Percentiles rank a stretch among this genome's conserved stretches.
Conservation (phyloP, 2,329 filamentous ascomycete species). For the Nannizziopsis barbatae region DNA sequence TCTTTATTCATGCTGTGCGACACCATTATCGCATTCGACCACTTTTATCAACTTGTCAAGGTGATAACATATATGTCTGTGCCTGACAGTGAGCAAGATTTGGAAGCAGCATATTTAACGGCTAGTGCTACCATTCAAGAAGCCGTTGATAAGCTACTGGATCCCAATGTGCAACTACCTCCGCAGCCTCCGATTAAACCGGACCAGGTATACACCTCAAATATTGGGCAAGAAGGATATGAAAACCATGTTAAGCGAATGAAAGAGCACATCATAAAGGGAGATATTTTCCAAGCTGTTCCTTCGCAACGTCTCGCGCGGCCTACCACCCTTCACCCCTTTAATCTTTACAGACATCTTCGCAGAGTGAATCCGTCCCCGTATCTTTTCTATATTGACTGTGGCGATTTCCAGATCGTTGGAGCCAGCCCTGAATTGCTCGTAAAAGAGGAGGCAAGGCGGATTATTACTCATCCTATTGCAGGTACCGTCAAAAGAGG, state of each 20-base stretch:
- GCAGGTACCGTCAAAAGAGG: conserved; percentile 90
- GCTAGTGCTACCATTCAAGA: conserved; percentile 54
- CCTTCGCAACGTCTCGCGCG: conserved; percentile 87
- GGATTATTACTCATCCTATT: conserved; percentile 93
- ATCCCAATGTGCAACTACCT: conserved; percentile 65
- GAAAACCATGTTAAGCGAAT: conserved; percentile 75
- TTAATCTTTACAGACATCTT: conserved; percentile 94
- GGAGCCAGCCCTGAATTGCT: conserved; percentile 90
- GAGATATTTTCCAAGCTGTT: conserved; percentile 96
- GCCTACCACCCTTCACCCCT: conserved; percentile 82
- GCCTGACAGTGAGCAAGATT: conserved; percentile 44
- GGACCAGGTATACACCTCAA: conserved; percentile 74
- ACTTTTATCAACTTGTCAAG: conserved; percentile 86
- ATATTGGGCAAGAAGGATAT: conserved; percentile 81
- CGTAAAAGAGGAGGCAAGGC: conserved; percentile 75
- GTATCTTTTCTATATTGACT: conserved; percentile 93
- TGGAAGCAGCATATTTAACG: conserved; percentile 59
- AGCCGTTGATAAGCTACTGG: conserved; percentile 60
- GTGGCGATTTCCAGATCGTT: conserved; percentile 83
- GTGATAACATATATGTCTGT: conserved; percentile 83
- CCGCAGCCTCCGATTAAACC: conserved; percentile 60
- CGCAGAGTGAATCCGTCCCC: conserved; percentile 96
- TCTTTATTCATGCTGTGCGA: conserved; percentile 95
- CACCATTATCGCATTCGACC: conserved; percentile 85
- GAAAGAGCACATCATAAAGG: conserved; percentile 80